Percentiles rank a stretch among this genome's conserved stretches.
These are phyloP conservation scores for Fonsecaea pedrosoi DNA, from an alignment of 2,329 filamentous ascomycete genomes.

Conservation along the genomic window DNA sequence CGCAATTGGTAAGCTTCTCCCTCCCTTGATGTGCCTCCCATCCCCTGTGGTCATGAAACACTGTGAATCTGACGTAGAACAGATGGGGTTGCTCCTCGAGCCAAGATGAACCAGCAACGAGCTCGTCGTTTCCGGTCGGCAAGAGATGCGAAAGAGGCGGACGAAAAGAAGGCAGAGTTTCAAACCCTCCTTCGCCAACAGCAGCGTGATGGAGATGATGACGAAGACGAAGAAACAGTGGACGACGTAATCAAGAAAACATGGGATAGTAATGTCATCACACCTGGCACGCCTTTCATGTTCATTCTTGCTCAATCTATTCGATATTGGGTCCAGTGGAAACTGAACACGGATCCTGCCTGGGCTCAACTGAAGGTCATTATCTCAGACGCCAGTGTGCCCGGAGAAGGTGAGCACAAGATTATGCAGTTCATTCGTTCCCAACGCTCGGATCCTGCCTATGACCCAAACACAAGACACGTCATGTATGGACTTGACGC, in stretches of 20 bases:
- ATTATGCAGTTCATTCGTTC: slow-evolving; percentile 99
- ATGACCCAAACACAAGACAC: slow-evolving; percentile 95
- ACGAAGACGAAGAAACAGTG: slow-evolving; percentile 62
- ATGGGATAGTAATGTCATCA: slow-evolving; percentile 89
- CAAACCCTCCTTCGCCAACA: slow-evolving; percentile 83
- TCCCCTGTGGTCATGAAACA: not conserved
- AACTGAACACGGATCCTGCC: slow-evolving; percentile 92
- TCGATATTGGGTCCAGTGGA: slow-evolving; percentile 97
- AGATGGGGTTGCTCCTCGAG: slow-evolving; percentile 96
- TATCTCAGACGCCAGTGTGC: slow-evolving; percentile 97
- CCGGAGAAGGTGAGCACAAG: slow-evolving; percentile 98
- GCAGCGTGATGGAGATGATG: slow-evolving; percentile 63
- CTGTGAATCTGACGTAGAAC: slow-evolving; percentile 18
- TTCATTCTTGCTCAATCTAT: slow-evolving; percentile 88
- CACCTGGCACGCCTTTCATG: slow-evolving; percentile 98
- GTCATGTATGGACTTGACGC: slow-evolving; percentile 98
- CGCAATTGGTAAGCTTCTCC: slow-evolving; percentile 73
- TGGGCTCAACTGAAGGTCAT: slow-evolving; percentile 98
- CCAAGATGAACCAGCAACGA: slow-evolving; percentile 99
- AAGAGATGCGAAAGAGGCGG: slow-evolving; percentile 92
- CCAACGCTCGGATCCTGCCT: slow-evolving; percentile 85
- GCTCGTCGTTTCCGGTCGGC: slow-evolving; percentile 93
- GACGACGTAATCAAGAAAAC: slow-evolving; percentile 78
- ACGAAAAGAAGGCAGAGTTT: slow-evolving; percentile 86
- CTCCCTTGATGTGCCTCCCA: not conserved